Base-by-base conservation (phyloP, 192 early-diverging fungal genomes). In the Pilobolus umbonatus region DNA sequence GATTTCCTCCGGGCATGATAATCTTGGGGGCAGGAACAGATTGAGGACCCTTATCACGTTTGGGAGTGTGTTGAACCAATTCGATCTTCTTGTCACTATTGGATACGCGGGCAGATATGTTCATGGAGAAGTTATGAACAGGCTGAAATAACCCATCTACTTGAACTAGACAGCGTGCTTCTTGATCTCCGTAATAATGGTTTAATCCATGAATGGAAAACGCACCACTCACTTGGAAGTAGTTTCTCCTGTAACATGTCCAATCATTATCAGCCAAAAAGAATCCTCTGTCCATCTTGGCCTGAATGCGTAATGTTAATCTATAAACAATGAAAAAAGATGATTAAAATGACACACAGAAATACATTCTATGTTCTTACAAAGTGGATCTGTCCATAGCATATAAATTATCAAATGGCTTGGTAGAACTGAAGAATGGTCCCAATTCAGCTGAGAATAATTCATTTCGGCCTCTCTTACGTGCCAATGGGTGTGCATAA, bases 221-320 rank as follows among this genome's bases (percentile, higher is more conserved):
- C 4, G 80, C 74, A 9, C 72, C 65, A 49, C 79, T 82, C 32
- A 96, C 79, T 70, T 94, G 90, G 55, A 95, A 95, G 69, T 95
- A 96, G 51, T 96, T 96, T 59, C 93, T 81, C 19, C 94, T 82
- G 69, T 96, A 96, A 65, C 94, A 95, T 2, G 93, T 93, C 94
- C 94, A 98, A 55, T 91, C 90, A 48, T 78, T 79, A 34, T 87
- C 83, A 2, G 94, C 86, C 40, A 95, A 69, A 55, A 96, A 95
- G 73, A 97, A 97, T 12, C 94, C 94, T 28, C 91, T 83, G 63
- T 96, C 94, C 38, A 98, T 85, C 35, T 91, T 91, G 17, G 93
- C 84, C 46, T 81, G 72, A 42, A 96, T 64, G 14, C 68, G 61
- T 48, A 54, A 8, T 19, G 51, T 56, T 36, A 64, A 44, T 59